phyloP scores from a whole-genome alignment of 192 early-diverging fungal genomes.

The Paraglomus brasilianum region DNA sequence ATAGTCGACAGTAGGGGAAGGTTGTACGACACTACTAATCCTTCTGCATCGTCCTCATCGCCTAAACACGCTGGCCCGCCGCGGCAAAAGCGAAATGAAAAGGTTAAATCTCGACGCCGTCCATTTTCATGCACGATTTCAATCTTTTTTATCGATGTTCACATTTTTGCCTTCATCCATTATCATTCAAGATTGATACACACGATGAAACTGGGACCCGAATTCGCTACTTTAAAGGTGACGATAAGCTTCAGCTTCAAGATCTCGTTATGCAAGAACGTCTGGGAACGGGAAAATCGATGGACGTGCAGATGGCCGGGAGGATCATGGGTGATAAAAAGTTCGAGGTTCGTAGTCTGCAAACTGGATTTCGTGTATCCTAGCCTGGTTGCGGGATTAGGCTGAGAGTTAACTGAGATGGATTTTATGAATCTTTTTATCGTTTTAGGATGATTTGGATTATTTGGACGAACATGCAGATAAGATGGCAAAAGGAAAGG shows the following conservation, averaged over 20 bases:
- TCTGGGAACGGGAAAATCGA: slow-evolving; percentile 46
- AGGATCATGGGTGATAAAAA: slow-evolving; percentile 66
- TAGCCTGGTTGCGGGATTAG: background rate
- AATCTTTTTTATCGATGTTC: too few relatives aligned
- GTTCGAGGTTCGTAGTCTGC: slow-evolving; percentile 45
- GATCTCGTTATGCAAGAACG: slow-evolving; percentile 75
- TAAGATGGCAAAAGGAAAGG: slow-evolving; percentile 60
- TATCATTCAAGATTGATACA: slow-evolving; percentile 44
- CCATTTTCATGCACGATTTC: too few relatives aligned
- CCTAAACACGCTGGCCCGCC: slow-evolving; percentile 9
- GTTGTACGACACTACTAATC: slow-evolving; percentile 52
- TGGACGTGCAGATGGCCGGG: slow-evolving; percentile 69
- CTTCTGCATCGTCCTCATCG: slow-evolving; percentile 27
- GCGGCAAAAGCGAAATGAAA: slow-evolving; percentile 43
- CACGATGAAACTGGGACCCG: slow-evolving; percentile 67
- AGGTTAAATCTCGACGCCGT: slow-evolving; percentile 40
- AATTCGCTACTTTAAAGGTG: slow-evolving; percentile 57
- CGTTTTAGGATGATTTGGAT: slow-evolving; percentile 72
- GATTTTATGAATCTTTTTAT: slow-evolving; percentile 31
- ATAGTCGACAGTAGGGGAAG: slow-evolving; percentile 55
- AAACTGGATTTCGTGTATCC: background rate
- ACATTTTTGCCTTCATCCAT: background rate
- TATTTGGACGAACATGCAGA: slow-evolving; percentile 92
- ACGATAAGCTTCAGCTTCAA: slow-evolving; percentile 52
- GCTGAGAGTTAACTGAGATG: background rate